A percentile compares a stretch with the other conserved stretches of the same genome.
Evolutionary conservation across 164 flowering plant genomes (phyloP).

Genomic region (Amborella trichopoda): DNA sequence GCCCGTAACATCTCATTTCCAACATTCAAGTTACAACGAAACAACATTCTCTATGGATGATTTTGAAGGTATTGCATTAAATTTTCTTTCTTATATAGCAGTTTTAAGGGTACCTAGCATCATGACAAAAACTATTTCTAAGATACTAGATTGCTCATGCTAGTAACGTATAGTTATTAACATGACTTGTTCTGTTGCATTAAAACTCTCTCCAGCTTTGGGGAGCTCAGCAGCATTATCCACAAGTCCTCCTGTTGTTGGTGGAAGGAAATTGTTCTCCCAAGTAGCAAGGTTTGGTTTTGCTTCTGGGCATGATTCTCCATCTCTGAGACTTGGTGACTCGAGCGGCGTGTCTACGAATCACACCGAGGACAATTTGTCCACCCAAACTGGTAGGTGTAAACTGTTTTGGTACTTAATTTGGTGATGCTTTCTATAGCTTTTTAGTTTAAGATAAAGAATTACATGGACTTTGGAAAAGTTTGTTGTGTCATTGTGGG

Average conservation of each 20-base stretch:
- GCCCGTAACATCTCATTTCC: conserved; percentile 19
- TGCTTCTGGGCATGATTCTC: conserved; percentile 85
- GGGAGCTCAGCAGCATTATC: conserved; percentile 45
- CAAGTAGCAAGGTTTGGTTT: conserved; percentile 80
- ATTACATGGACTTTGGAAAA: too few species aligned
- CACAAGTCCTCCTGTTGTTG: conserved; percentile 46
- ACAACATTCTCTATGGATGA: conserved; percentile 78
- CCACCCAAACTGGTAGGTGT: too few species aligned
- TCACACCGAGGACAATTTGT: too few species aligned
- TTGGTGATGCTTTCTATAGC: too few species aligned
- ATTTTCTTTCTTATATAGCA: too few species aligned
- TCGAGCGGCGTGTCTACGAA: conserved; percentile 11
- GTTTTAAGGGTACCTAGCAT: too few species aligned
- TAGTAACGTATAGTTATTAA: background rate
- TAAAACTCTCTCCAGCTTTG: conserved; percentile 33
- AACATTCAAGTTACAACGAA: conserved; percentile 16
- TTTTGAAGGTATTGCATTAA: conserved; percentile 76
- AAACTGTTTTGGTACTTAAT: too few species aligned
- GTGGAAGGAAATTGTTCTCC: conserved; percentile 60
- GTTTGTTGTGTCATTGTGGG: too few species aligned
- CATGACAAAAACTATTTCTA: background rate
- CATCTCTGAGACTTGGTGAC: conserved; percentile 39
- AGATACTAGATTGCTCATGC: background rate
- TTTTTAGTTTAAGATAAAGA: too few species aligned
- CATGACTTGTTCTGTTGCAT: background rate